These are phyloP conservation scores for Whalleya microplaca DNA, from an alignment of 2,329 filamentous ascomycete genomes.

Conservation along the genomic window DNA sequence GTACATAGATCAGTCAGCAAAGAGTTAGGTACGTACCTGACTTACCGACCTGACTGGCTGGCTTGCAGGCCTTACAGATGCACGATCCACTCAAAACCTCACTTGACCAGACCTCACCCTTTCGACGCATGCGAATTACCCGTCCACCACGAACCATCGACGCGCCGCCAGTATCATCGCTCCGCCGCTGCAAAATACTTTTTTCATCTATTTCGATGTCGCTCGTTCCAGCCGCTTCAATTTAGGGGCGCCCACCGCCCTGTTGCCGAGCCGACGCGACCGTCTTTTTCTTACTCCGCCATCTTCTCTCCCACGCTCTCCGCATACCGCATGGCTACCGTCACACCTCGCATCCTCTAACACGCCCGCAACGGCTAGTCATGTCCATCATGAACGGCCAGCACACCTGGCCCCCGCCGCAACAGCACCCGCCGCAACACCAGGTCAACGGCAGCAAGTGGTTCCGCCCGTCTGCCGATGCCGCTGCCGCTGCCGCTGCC, in stretches of 20 bases:
- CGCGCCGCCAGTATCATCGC: constrained; percentile 47
- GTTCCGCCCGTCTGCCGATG: constrained; percentile 66
- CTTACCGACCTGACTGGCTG: background rate
- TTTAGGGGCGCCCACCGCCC: constrained; percentile 51
- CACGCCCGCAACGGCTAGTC: constrained; percentile 52
- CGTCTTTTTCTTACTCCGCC: constrained; percentile 49
- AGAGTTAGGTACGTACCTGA: background rate
- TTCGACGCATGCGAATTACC: constrained; percentile 55
- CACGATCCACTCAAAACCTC: constrained; percentile 33
- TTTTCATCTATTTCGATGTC: constrained; percentile 57
- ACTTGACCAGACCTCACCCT: constrained; percentile 55
- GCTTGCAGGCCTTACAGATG: no score
- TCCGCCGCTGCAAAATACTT: constrained; percentile 43
- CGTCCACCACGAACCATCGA: constrained; percentile 55
- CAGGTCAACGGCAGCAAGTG: constrained; percentile 52
- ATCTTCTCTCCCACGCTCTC: no score
- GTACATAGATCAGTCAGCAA: no score
- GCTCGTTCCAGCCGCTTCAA: constrained; percentile 53
- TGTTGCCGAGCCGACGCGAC: constrained; percentile 55
- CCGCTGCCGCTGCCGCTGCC: constrained; percentile 61
- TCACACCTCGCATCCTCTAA: constrained; percentile 51
- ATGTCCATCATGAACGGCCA: constrained; percentile 72
- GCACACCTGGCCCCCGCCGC: constrained; percentile 65
- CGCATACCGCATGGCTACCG: constrained; percentile 62
- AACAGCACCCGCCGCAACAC: no score